Evolutionary conservation across 2,329 filamentous ascomycete species (phyloP), one percentile per base, ranked within the genome.

Genomic region (Fusarium pseudoanthophilum): DNA sequence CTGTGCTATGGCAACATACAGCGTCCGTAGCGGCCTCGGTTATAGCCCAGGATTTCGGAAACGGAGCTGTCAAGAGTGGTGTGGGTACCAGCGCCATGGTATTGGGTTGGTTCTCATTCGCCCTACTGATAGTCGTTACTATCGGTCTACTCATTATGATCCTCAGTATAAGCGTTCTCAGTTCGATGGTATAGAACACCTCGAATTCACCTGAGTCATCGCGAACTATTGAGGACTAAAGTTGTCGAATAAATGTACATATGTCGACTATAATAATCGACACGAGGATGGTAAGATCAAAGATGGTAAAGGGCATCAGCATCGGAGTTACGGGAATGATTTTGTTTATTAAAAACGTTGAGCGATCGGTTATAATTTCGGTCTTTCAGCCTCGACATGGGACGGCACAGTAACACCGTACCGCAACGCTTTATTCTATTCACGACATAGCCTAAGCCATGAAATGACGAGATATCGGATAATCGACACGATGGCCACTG

Each of bases 141-240:
- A 96, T 98, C 79, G 96, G 95, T 63, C 83, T 98, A 82, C 86
- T 99, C 71, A 93, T 98, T 79, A 98, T 98, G 95, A 97, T 98
- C 78, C 85, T 98, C 82, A 98, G 95, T 84, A 96, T 98, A 80
- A 89, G 92, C 76, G 88, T 97, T 64, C 85, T 98, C 74, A 88
- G 90, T 76, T 88, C 92, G 78, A 83, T 90, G 79, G 84, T 82
- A 70, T 78, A 75, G 76, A 63, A 64, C 28, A 60, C 65, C 66
- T 66, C 68, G 48, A 70, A 69, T 43, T 48, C 60, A 58, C 60
- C 53, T 68, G 69, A 63, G 65, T 69, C 65, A 48, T 71, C 72
- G 56, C 61, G 48, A 28, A 67, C 51, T 24, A 73, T 73, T 62
- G 69, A 59, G 37, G 72, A 75, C 37, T 75, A 59, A 56, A 73